Base-by-base conservation (phyloP, 2,329 filamentous ascomycete genomes). In the Penicillium sp. region DNA sequence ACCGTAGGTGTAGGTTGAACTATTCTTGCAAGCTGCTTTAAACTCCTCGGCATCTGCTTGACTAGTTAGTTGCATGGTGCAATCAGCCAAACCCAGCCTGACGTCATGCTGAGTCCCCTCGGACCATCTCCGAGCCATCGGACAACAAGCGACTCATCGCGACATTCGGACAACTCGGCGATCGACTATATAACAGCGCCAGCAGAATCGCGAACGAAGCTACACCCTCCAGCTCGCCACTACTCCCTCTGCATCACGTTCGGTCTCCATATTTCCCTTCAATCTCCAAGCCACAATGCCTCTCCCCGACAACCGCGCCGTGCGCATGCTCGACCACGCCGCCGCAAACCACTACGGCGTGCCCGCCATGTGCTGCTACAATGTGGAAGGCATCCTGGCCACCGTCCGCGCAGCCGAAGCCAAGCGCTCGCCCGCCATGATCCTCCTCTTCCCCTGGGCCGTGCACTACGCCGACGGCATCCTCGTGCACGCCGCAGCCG, bases 371-470 rank as follows among this genome's bases (percentile, higher is more conserved):
- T 81, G 79, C 72, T 72, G 69, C 57, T 84, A 86, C 72, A 84
- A 87, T 57, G 69, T 86, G 43, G 84, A 87, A 67, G 79, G 79
- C 33, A 81, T 88, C 50, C 70, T 86, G 17, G 83, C 81, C 2
- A 81, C 79, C 3, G 79, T 86, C 32, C 76, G 76, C 51, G 84
- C 84, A 7, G 84, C 84, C 44, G 83, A 86, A 65, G 74, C 76
- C 17, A 82, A 82, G 46, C 71, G 71, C 32, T 83, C 82, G 0
- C 83, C 84, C 0, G 75, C 81, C 43, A 85, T 87, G 71, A 79
- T 87, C 53, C 79, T 84, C 17, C 77, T 87, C 51, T 87, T 87
- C 64, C 84, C 84, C 14, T 87, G 84, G 84, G 82, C 83, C 0
- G 74, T 86, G 36, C 69, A 81, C 47, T 86, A 84, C 66, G 80